Evolutionary conservation across 176 grass and related monocot genomes (phyloP), one percentile per base, ranked within the genome.

Genomic region (Echinochloa phyllopogon): DNA sequence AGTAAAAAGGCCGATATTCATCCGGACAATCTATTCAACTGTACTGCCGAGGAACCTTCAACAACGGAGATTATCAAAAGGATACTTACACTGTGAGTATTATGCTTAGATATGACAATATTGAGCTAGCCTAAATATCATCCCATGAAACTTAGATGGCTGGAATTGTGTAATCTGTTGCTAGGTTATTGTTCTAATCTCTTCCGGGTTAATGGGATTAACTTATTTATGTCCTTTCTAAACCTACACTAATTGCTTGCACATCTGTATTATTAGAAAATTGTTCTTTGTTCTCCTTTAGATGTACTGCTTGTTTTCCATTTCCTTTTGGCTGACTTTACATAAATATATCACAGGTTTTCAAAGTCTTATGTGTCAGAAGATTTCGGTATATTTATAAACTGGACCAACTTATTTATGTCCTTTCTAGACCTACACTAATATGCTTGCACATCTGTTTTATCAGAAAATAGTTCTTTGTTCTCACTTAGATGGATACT

Each of bases 1-100:
- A 90, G 92, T 90, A 87, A 82, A 72, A 98, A 92, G 71, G 93
- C 91, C 48, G 93, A 98, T 49, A 90, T 98, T 68, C 91, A 94
- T 82, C 77, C 76, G 9, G 91, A 95, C 23, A 87, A 93, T 27
- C 69, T 95, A 82, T 98, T 94, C 73, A 88, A 95, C 85, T 98
- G 96, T 87, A 90, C 89, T 70, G 80, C 87, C 2, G 88, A 90
- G 74, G 91, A 92, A 38, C 96, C 96, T 83, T 89, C 96, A 3
- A 80, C 87, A 74, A 56, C 16, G 23, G 91, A 98, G 78, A 86
- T 98, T 83, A 69, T 94, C 55, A 95, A 85, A 83, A 98, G 96
- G 86, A 85, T 94, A 83, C 87, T 86, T 67, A 69, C 94, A 83
- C 69, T 95, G 96, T 98, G 75, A 94, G 93, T 89, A 80, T 83